Base-by-base conservation (phyloP, 2,329 filamentous ascomycete genomes). In the Aspergillus neoniger region DNA sequence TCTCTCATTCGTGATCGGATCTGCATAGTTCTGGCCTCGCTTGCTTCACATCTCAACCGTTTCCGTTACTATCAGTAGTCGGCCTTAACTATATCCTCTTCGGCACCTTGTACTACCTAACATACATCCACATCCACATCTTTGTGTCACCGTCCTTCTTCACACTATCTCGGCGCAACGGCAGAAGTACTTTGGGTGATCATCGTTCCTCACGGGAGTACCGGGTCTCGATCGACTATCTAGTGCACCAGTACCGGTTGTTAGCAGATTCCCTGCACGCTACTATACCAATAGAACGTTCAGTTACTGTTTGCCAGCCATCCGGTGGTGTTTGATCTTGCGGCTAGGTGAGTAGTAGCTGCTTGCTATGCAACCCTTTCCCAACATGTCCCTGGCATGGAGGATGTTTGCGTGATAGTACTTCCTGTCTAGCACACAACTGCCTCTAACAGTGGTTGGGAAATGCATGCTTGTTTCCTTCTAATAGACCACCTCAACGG, bases 111-210 rank as follows among this genome's bases (percentile, higher is more conserved):
- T 49, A 17, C 32, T 28, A 38, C 32, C 44, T 52, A 44, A 44
- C 36, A n/a, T 25, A 53, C 51, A 53, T 39, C 32, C 17, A 53
- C 23, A 58, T 39, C 55, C 19, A 44, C 19, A 23, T 51, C 23
- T 55, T 57, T 41, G 65, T 67, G 65, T 67, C 48, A 67, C 64
- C 64, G 50, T 58, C 53, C 57, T 50, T 58, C 54, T 62, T 63
- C 63, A 61, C 56, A 48, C 17, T 41, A 15, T 30, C 48, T 39
- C 32, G 32, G 12, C 38, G 15, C 30, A 58, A 62, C 59, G 55
- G 58, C 60, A 60, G 30, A 49, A 49, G 41, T 52, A 51, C 49
- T 32, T 48, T 48, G 17, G 32, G 39, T 28, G 49, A 36, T 28
- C 21, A 28, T 47, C 58, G 21, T 58, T 57, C 32, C 38, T 55